Percentiles rank a stretch among this genome's conserved stretches.
phyloP scores from a whole-genome alignment of 805 yeast genomes.

The Debaryomyces tyrocola region DNA sequence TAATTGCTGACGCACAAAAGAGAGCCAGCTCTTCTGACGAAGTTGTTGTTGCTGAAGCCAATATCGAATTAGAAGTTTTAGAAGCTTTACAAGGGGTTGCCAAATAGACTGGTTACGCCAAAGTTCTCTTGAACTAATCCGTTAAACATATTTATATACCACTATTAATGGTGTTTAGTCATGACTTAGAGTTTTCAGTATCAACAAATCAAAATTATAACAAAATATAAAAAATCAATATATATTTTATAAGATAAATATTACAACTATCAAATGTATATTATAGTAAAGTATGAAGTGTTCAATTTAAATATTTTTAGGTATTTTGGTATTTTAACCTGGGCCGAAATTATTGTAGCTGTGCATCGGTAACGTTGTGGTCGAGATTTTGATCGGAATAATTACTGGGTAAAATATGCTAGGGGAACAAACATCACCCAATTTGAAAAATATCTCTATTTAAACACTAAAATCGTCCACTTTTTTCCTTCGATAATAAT shows the following conservation, averaged over 20 bases:
- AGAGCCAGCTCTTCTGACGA: conserved; percentile 83
- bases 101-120: conserved; percentile 42
- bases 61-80: conserved; percentile 91
- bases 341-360: no score
- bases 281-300: not conserved
- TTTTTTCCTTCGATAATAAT: not conserved
- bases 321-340: no score
- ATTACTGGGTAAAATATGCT: not conserved
- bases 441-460: not conserved
- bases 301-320: no score
- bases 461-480: not conserved
- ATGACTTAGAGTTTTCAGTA: conserved; percentile 2
- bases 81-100: conserved; percentile 89
- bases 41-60: conserved; percentile 89
- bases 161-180: conserved; percentile 3
- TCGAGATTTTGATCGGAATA: conserved; percentile 3
- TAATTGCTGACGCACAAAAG: conserved; percentile 92
- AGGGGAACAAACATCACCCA: no score
- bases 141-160: not conserved
- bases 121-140: conserved; percentile 1
- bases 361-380: no score
- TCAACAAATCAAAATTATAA: not conserved
- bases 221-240: conserved; percentile 2
- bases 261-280: conserved; percentile 5
- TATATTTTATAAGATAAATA: not conserved